Evolutionary conservation across 371 early-diverging fungal species (phyloP), one percentile per base, ranked within the genome.

Genomic region (Mortierella sp.): DNA sequence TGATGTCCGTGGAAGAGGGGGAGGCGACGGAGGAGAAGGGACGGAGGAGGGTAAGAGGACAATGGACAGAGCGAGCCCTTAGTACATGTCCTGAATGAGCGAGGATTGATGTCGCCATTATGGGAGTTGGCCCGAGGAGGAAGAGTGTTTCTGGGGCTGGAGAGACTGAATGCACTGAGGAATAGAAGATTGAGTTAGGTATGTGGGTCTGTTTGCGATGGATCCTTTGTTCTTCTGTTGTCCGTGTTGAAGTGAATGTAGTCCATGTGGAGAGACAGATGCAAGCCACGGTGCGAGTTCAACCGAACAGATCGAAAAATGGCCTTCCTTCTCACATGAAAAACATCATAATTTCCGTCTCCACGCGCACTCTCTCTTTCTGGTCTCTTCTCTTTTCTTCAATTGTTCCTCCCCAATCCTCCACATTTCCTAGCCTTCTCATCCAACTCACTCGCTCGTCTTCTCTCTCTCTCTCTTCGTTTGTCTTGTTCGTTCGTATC

Each of bases 1-100:
- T 70, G 32, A 70, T 76, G 6, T 70, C 70, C 19, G 61, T 23
- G 12, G 71, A 51, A 27, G 65, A 24, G 7, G 65, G 23, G 24
- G 62, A 49, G 4, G 57, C 49, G 44, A 23, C 34, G 8, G 61
- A 47, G 59, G 66, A 56, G 47, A 62, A 47, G 15, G 61, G 41
- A 6, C 68, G 62, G 41, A 56, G 62, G 41, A 56, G 58, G 28
- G 39, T 27, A 37, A 52, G 63, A 12, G 31, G 46, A 24, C 9
- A n/a, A n/a, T n/a, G n/a, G 19, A 27, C 27, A 4, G 56, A 41
- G 12, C 12, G 26, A 23, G 14, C 42, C 17, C 17, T 34, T 8
- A 70, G 31, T 12, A 34, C 48, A 6, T 39, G 56, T 31, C 55
- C 53, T 19, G 70, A 41, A 52, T 37, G 49, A 27, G 32, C 39